phyloP scores from a whole-genome alignment of 306 rosid genomes.

The Dicorynia guianensis region DNA sequence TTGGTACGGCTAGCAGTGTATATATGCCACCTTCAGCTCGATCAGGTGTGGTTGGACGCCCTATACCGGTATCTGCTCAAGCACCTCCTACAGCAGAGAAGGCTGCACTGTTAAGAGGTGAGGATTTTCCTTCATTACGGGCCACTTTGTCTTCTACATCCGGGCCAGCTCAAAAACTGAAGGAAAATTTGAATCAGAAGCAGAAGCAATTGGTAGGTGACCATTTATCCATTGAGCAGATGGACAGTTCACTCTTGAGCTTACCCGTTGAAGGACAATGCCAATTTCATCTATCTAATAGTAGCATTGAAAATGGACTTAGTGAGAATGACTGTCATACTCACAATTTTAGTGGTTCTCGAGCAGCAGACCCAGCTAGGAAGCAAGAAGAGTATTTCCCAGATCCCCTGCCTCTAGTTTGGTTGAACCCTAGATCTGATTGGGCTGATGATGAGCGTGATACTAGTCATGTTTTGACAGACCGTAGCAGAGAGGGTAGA shows the following conservation, averaged over 20 bases:
- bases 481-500: slow-evolving; percentile 71
- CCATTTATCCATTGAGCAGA: slow-evolving; percentile 52
- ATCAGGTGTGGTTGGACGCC: slow-evolving; percentile 44
- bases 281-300: slow-evolving; percentile 47
- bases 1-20: slow-evolving; percentile 48
- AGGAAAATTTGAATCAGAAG: slow-evolving; percentile 65
- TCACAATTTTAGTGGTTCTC: slow-evolving; percentile 50
- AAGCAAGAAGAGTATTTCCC: slow-evolving; percentile 76
- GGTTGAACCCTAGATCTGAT: slow-evolving; percentile 78
- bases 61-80: slow-evolving; percentile 35
- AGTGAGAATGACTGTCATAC: slow-evolving; percentile 44
- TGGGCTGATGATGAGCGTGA: slow-evolving; percentile 99
- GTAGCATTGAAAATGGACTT: slow-evolving; percentile 38
- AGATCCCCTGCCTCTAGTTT: slow-evolving; percentile 79
- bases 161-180: slow-evolving; percentile 64
- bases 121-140: slow-evolving; percentile 90
- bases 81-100: slow-evolving; percentile 47
- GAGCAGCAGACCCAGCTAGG: slow-evolving; percentile 44
- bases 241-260: slow-evolving; percentile 43
- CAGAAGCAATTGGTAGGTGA: slow-evolving; percentile 51
- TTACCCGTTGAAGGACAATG: slow-evolving; percentile 50
- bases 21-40: slow-evolving; percentile 80
- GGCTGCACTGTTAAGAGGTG: slow-evolving; percentile 78
- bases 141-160: slow-evolving; percentile 70
- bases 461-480: slow-evolving; percentile 72